Base-by-base conservation (phyloP, 2,329 filamentous ascomycete genomes). In the Clathrospora elynae region DNA sequence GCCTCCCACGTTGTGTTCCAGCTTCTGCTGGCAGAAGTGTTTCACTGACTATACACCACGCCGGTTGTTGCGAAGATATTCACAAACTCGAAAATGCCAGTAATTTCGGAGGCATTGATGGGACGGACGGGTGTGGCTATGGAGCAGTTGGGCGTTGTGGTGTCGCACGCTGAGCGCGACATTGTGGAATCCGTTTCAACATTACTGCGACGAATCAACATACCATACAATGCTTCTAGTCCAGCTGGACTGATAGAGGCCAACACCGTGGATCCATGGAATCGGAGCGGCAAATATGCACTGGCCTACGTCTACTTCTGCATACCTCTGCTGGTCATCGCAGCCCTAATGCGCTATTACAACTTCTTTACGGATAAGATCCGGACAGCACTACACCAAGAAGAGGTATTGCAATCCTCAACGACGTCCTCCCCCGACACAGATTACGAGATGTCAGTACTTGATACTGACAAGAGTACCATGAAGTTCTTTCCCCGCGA, bases 351-450 rank as follows among this genome's bases (percentile, higher is more conserved):
- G 64, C 84, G 90, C 55, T 78, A 88, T 64, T 96, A 91, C 78
- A 87, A 96, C 70, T 85, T 87, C 57, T 96, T 90, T 86, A 90
- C 91, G 59, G 91, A 96, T 75, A 95, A 93, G 74, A 89, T 95
- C 55, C 83, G 91, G 55, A 88, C 91, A 56, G 91, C 90, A 51
- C 82, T 93, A 47, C 88, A 93, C 74, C 92, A 95, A 73, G 85
- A 93, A 64, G 84, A 89, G 66, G 78, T 88, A 59, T 79, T 88
- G 62, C 79, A 84, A 59, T 80, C 85, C 59, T 84, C 82, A 66
- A 80, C 71, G 55, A 73, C 71, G 13, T 75, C 75, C 22, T 79
- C 79, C 42, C 78, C 78, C 13, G 75, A 78, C 35, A 77, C 76
- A 50, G 81, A 85, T 58, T 84, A 84, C 67, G 81, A 83, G 49